Conservation (phyloP, 805 yeast species). For the Blastobotrys chiropterorum region DNA sequence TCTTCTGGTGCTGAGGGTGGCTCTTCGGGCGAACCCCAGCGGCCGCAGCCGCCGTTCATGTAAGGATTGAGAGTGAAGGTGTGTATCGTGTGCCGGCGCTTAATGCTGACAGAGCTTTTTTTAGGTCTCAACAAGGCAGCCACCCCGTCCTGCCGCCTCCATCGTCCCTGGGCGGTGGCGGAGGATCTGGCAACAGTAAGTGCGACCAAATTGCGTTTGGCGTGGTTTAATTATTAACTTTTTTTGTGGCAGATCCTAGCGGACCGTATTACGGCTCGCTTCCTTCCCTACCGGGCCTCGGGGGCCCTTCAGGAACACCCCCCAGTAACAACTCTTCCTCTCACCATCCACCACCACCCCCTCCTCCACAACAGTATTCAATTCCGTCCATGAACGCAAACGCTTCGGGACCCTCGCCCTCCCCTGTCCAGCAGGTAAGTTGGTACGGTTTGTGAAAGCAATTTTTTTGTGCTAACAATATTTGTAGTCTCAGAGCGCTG, state of each 20-base stretch:
- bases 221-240: neutral
- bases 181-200: slow-evolving; percentile 1
- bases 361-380: slow-evolving; percentile 1
- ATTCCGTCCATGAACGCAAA: neutral
- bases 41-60: slow-evolving; percentile 26
- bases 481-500: neutral
- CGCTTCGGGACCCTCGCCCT: neutral
- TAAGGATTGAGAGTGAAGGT: slow-evolving; percentile 15
- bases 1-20: no score
- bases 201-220: no score
- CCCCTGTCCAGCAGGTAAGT: slow-evolving; percentile 7
- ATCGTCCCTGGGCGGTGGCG: slow-evolving; percentile 21
- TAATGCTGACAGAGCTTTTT: no score
- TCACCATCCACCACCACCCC: slow-evolving; percentile 9
- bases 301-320: slow-evolving; percentile 11
- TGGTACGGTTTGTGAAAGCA: no score
- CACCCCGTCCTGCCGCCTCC: slow-evolving; percentile 33
- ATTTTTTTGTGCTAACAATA: no score
- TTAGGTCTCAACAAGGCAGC: slow-evolving; percentile 22
- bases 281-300: slow-evolving; percentile 19
- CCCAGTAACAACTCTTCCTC: slow-evolving; percentile 10
- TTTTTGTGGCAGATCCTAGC: neutral
- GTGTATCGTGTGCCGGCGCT: no score
- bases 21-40: slow-evolving; percentile 14
- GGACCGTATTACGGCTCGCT: slow-evolving; percentile 23